phyloP scores from a whole-genome alignment of 768 basidiomycete species.

The Panaeolus cyanescens region DNA sequence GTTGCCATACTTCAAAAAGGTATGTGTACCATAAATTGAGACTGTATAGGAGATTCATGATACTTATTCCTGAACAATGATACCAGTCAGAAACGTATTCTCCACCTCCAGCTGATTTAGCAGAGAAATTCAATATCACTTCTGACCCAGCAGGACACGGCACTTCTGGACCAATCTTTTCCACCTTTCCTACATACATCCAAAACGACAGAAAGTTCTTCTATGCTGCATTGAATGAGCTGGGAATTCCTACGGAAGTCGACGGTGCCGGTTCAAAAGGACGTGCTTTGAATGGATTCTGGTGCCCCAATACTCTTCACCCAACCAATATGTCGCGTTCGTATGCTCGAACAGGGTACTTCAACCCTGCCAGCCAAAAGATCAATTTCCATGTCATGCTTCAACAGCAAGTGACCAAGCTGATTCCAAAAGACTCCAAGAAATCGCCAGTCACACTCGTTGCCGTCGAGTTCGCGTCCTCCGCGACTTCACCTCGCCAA shows the following conservation, averaged over 20 bases:
- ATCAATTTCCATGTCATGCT: background rate
- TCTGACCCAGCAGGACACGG: background rate
- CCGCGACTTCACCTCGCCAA: background rate
- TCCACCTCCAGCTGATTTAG: background rate
- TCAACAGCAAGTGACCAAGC: background rate
- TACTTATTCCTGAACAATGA: background rate
- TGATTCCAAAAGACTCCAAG: background rate
- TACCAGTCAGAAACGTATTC: background rate
- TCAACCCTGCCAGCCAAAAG: background rate
- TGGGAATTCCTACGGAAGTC: background rate
- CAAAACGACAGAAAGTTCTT: background rate
- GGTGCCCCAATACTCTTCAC: background rate
- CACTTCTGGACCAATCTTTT: background rate
- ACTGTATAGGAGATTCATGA: no score
- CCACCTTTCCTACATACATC: background rate
- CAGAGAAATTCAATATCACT: background rate
- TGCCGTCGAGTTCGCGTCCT: background rate
- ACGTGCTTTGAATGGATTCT: background rate
- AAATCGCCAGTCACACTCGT: background rate
- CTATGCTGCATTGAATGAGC: background rate
- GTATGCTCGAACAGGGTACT: background rate
- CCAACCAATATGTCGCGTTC: slow-evolving; percentile 1
- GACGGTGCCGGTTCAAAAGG: background rate
- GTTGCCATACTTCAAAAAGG: background rate
- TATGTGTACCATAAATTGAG: background rate